phyloP scores from a whole-genome alignment of 495 filamentous ascomycete genomes.

The Pyrenula aspistea region DNA sequence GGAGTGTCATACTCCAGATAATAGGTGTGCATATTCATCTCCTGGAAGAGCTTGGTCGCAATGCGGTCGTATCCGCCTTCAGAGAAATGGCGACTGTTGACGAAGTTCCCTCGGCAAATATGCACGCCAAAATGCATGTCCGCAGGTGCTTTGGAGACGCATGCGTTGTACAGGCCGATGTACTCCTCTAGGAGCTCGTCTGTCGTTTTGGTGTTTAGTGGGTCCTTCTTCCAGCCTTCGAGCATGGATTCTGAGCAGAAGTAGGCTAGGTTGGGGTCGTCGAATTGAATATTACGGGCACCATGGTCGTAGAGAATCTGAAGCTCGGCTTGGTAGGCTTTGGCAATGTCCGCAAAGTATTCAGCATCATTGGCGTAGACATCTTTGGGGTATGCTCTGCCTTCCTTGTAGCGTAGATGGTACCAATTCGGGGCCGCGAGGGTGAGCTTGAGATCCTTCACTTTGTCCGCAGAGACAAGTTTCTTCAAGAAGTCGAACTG shows the following conservation, averaged over 20 bases:
- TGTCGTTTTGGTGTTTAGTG: slow-evolving; percentile 39
- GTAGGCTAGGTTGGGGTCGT: slow-evolving; percentile 68
- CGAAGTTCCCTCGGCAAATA: slow-evolving; percentile 73
- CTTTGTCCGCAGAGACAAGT: slow-evolving; percentile 42
- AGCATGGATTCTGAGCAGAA: slow-evolving; percentile 72
- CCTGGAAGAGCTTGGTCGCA: slow-evolving; percentile 64
- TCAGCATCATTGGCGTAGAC: slow-evolving; percentile 55
- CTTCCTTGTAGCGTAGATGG: slow-evolving; percentile 61
- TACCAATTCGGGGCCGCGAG: slow-evolving; percentile 65
- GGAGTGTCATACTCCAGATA: slow-evolving; percentile 77
- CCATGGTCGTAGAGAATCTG: slow-evolving; percentile 57
- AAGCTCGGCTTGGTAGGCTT: slow-evolving; percentile 57
- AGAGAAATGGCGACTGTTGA: slow-evolving; percentile 64
- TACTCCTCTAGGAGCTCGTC: slow-evolving; percentile 63
- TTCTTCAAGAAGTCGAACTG: slow-evolving; percentile 61
- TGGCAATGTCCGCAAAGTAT: slow-evolving; percentile 65
- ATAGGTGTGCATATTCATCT: slow-evolving; percentile 65
- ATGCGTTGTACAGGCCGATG: slow-evolving; percentile 66
- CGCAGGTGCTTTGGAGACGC: slow-evolving; percentile 46
- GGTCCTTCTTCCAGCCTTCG: slow-evolving; percentile 48
- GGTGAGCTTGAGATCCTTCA: slow-evolving; percentile 59
- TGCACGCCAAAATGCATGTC: slow-evolving; percentile 69
- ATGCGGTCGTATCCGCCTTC: slow-evolving; percentile 74
- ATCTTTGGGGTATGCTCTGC: slow-evolving; percentile 51
- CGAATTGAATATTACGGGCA: slow-evolving; percentile 59